A percentile compares a stretch with the other conserved stretches of the same genome.
Evolutionary conservation across 768 basidiomycete genomes (phyloP).

Genomic region (Mycena metata): DNA sequence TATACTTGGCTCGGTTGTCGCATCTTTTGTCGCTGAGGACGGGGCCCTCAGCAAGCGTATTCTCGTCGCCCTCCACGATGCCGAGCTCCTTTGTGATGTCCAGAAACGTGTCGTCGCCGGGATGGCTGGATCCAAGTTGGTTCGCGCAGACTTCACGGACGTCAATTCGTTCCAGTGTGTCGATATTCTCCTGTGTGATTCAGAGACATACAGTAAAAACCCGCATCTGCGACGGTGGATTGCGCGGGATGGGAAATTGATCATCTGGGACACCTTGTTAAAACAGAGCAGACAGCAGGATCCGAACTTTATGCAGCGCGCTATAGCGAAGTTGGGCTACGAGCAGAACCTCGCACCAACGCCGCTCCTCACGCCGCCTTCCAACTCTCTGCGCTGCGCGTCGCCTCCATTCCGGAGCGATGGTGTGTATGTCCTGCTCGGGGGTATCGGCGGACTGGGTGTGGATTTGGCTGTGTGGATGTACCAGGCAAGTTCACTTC

Average conservation of each 20-base stretch:
- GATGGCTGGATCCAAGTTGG: not conserved
- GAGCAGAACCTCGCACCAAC: not conserved
- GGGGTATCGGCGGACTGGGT: constrained; percentile 14
- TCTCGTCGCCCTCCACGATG: no score
- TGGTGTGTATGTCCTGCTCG: constrained; percentile 1
- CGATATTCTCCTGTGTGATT: constrained; percentile 15
- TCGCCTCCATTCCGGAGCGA: constrained; percentile 1
- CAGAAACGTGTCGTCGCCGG: not conserved
- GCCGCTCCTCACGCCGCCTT: not conserved
- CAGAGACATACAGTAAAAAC: not conserved
- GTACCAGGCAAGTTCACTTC: constrained; percentile 8
- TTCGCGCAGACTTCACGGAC: constrained; percentile 6
- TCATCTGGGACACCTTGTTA: constrained; percentile 10
- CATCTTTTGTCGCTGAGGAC: not conserved
- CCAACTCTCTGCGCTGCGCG: not conserved
- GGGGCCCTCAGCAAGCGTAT: no score
- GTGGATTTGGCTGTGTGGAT: constrained; percentile 20
- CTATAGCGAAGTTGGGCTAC: no score
- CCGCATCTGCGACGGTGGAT: constrained; percentile 18
- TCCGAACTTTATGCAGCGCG: constrained; percentile 4
- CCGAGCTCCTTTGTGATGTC: no score
- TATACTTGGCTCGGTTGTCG: not conserved
- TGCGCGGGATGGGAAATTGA: constrained; percentile 1
- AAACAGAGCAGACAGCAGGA: not conserved
- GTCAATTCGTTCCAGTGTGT: not conserved